Conservation (phyloP, 192 early-diverging fungal genomes). For the Backusella tuberculispora region DNA sequence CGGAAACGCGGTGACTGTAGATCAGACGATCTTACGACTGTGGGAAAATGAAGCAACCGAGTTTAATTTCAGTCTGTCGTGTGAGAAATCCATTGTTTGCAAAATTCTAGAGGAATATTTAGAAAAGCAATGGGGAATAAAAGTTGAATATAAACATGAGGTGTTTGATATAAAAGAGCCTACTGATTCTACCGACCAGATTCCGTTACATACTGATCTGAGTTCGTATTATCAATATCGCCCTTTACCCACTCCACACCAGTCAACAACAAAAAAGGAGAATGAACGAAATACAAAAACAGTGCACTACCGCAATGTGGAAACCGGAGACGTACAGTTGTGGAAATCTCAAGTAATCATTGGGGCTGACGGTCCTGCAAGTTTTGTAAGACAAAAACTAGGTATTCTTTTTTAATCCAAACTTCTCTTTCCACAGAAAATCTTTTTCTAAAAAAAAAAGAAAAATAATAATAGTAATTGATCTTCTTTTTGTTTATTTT, state of each 20-base stretch:
- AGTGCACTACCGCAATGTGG: not conserved
- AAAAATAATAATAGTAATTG: not conserved
- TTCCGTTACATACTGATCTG: not conserved
- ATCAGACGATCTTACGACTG: conserved; percentile 13
- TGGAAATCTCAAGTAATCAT: conserved; percentile 23
- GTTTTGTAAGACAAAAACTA: conserved; percentile 26
- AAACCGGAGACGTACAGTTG: conserved; percentile 14
- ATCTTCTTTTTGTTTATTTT: not conserved
- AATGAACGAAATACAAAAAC: conserved; percentile 12
- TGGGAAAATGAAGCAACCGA: conserved; percentile 36
- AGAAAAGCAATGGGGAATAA: conserved; percentile 1
- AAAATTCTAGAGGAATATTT: conserved; percentile 21
- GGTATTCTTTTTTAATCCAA: not conserved
- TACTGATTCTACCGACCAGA: not conserved
- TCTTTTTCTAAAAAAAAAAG: not conserved
- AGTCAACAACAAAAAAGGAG: conserved; percentile 6
- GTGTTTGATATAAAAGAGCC: conserved; percentile 19
- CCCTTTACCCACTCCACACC: not conserved
- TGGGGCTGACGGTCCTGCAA: conserved; percentile 13
- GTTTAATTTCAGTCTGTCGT: conserved; percentile 26
- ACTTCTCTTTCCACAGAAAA: too few species aligned
- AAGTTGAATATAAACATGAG: conserved; percentile 25
- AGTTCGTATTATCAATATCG: conserved; percentile 24
- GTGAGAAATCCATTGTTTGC: conserved; percentile 19
- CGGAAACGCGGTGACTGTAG: conserved; percentile 3